Evolutionary conservation across 805 yeast genomes (phyloP).

Genomic region (Clavispora fructus): DNA sequence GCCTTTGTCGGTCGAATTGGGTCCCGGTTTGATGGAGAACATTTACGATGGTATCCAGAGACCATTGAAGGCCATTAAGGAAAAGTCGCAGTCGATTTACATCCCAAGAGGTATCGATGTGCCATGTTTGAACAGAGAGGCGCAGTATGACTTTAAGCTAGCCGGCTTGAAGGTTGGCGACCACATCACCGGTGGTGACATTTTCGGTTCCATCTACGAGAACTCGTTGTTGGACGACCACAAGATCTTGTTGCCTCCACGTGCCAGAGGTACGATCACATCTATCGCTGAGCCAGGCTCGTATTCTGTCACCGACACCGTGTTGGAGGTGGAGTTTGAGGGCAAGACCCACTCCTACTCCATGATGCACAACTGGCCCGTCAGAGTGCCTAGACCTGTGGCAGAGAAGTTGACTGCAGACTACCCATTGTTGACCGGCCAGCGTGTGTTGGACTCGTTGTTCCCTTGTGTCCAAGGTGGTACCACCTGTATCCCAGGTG

Average conservation of each 20-base stretch:
- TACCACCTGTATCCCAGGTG: conserved; percentile 99
- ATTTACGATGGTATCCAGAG: conserved; percentile 99
- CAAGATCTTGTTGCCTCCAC: conserved; percentile 92
- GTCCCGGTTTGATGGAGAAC: conserved; percentile 99
- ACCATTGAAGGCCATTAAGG: conserved; percentile 91
- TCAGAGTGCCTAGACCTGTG: conserved; percentile 98
- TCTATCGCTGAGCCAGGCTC: conserved; percentile 86
- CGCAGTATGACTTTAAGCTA: conserved; percentile 84
- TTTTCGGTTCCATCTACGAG: conserved; percentile 89
- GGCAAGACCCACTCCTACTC: conserved; percentile 76
- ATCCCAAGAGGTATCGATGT: conserved; percentile 98
- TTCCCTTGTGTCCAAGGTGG: conserved; percentile 99
- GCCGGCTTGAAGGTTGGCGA: conserved; percentile 81
- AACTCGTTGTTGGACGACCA: conserved; percentile 90
- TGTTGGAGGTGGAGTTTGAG: conserved; percentile 91
- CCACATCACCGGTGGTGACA: conserved; percentile 97
- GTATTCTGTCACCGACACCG: conserved; percentile 82
- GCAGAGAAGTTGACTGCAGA: conserved; percentile 91
- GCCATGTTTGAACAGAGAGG: conserved; percentile 84
- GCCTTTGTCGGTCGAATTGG: conserved; percentile 97
- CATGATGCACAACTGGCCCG: conserved; percentile 99
- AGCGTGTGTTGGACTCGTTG: conserved; percentile 94
- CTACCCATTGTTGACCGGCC: conserved; percentile 95
- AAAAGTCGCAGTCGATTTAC: conserved; percentile 82
- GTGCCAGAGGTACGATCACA: conserved; percentile 96